Conservation (phyloP, 2,329 filamentous ascomycete genomes). For the Trichoderma sp. region DNA sequence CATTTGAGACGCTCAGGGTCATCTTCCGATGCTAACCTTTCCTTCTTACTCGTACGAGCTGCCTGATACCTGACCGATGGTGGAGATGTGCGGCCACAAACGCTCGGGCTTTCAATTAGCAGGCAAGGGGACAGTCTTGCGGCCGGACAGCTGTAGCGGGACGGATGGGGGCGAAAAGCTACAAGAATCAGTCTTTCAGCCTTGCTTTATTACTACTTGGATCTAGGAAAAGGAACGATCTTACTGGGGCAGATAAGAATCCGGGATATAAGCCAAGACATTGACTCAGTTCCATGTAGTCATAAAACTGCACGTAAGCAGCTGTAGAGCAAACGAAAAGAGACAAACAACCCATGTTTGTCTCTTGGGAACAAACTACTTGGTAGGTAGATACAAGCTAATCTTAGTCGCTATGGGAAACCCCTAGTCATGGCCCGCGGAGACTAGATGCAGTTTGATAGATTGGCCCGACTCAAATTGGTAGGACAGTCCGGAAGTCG, state of each 20-base stretch:
- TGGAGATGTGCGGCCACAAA: not conserved
- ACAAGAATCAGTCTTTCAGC: not conserved
- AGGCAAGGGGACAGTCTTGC: not conserved
- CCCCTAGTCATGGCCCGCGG: not conserved
- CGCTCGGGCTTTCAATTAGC: not conserved
- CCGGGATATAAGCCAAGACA: not conserved
- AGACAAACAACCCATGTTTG: too few species aligned
- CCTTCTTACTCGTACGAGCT: not conserved
- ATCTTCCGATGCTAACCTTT: not conserved
- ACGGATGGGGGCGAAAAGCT: not conserved
- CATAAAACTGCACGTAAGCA: not conserved
- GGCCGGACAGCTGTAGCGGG: not conserved
- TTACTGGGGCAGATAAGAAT: not conserved
- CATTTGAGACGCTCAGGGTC: not conserved
- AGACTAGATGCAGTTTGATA: not conserved
- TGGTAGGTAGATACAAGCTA: not conserved
- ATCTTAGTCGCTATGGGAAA: not conserved
- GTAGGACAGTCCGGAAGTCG: constrained; percentile 1
- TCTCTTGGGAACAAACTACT: too few species aligned
- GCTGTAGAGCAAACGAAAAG: not conserved
- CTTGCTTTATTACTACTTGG: not conserved
- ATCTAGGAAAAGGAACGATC: not conserved
- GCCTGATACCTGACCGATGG: not conserved
- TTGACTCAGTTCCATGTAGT: not conserved
- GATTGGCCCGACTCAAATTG: not conserved